phyloP scores from a whole-genome alignment of 1,284 basidiomycete species.

The Meira miltonrushii region DNA sequence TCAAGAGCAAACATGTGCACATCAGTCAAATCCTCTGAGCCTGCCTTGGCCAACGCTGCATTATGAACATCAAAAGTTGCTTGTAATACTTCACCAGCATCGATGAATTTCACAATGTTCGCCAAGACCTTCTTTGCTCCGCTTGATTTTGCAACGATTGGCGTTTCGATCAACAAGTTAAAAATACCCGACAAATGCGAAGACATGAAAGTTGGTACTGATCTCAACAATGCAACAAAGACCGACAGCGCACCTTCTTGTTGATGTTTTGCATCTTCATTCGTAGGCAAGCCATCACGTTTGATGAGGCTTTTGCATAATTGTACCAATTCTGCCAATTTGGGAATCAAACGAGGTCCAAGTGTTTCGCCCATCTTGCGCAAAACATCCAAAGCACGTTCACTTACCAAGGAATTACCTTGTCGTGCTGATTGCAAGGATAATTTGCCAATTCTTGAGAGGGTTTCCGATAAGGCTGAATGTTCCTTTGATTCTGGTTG shows the following conservation, averaged over 20 bases:
- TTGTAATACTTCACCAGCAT: too few species aligned
- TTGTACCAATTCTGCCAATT: conserved; percentile 34
- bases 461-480: conserved; percentile 20
- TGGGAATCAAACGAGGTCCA: conserved; percentile 46
- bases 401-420: not conserved
- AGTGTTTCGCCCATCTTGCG: conserved; percentile 16
- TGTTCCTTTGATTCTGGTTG: conserved; percentile 21
- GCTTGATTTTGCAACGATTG: conserved; percentile 14
- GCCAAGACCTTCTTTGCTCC: not conserved
- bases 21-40: not conserved
- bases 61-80: too few species aligned
- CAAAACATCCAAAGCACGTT: not conserved
- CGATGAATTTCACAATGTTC: too few species aligned
- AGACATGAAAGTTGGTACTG: conserved; percentile 47
- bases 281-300: not conserved
- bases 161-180: conserved; percentile 15
- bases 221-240: conserved; percentile 33
- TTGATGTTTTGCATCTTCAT: not conserved
- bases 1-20: conserved; percentile 21
- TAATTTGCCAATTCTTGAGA: conserved; percentile 30
- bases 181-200: conserved; percentile 21
- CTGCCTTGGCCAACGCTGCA: too few species aligned
- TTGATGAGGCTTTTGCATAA: conserved; percentile 12
- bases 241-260: conserved; percentile 30
- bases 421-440: conserved; percentile 10